Evolutionary conservation across 2,329 filamentous ascomycete species (phyloP), one percentile per base, ranked within the genome.

Genomic region (Furcasterigmium furcatum): DNA sequence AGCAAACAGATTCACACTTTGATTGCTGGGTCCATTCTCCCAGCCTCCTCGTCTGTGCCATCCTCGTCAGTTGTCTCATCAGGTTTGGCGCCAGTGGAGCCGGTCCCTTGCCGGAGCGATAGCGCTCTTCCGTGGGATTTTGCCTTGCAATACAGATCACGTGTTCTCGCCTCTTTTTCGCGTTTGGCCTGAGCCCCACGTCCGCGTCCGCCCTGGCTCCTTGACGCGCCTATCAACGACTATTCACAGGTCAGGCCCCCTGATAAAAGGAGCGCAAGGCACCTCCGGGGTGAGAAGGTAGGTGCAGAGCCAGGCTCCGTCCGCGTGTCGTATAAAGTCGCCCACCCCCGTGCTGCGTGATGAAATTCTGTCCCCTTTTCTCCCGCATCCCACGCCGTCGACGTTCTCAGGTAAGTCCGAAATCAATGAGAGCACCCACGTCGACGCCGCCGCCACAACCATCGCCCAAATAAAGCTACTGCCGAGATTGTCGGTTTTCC

Each of bases 371-470:
- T 36, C 34, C 34, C 12, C 34, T 36, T 18, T 36, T 9, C 34
- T 18, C 19, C 34, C 18, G 9, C 34, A 32, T 16, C 34, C n/a
- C 10, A 34, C 14, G 12, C 16, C 12, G 34, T 36, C 34, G 34
- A 36, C 34, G 34, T 36, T 36, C 58, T 58, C 51, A 63, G 62
- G 62, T 65, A 66, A 55, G 62, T 62, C 53, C 51, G 29, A 21
- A 27, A 27, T 18, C 18, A 16, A 36, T 19, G 34, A 36, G 34
- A 18, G 19, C 34, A 19, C 18, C 24, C 7, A 27, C 24, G 12
- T 36, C 34, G 18, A 36, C 34, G 18, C 27, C 35, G 29, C 43
- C 20, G 25, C 35, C 22, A 38, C 16, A 4, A 35, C 24, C 9
- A 19, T 20, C 34, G 13, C 9, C 30, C 30, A 7, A 36, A 48